Conservation (phyloP, 306 rosid species). For the Purshia tridentata region DNA sequence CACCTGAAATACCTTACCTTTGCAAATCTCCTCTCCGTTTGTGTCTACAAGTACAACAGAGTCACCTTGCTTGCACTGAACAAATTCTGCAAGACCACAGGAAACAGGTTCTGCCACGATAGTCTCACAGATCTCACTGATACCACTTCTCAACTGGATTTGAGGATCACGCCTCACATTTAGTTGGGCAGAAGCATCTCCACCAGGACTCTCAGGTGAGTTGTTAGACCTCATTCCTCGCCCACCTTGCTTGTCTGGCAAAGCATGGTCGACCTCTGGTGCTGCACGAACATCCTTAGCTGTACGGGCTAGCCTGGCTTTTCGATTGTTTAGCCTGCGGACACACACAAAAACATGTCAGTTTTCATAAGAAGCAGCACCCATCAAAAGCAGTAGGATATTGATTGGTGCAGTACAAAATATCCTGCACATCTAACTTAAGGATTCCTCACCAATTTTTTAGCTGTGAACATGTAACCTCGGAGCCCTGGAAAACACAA, state of each 20-base stretch:
- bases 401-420: background rate
- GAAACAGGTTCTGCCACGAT: slow-evolving; percentile 35
- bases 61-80: slow-evolving; percentile 58
- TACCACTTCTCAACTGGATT: slow-evolving; percentile 28
- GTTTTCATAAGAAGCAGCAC: background rate
- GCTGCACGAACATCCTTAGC: slow-evolving; percentile 62
- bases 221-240: slow-evolving; percentile 38
- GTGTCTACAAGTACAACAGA: slow-evolving; percentile 43
- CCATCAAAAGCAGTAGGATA: background rate
- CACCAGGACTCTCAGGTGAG: slow-evolving; percentile 54
- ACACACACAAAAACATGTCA: background rate
- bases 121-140: slow-evolving; percentile 31
- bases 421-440: background rate
- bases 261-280: slow-evolving; percentile 45
- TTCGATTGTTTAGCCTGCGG: slow-evolving; percentile 89
- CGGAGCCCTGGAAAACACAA: slow-evolving; percentile 77
- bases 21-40: slow-evolving; percentile 57
- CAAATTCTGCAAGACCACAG: slow-evolving; percentile 37
- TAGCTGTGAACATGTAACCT: slow-evolving; percentile 80
- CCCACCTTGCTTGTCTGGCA: slow-evolving; percentile 53
- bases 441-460: slow-evolving; percentile 75
- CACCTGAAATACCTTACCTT: slow-evolving; percentile 62
- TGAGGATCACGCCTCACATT: slow-evolving; percentile 49
- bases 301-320: slow-evolving; percentile 87
- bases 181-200: slow-evolving; percentile 31